These are phyloP conservation scores for Trypanosoma platydactyli DNA, from an alignment of 208 protist species.

Conservation along the genomic window DNA sequence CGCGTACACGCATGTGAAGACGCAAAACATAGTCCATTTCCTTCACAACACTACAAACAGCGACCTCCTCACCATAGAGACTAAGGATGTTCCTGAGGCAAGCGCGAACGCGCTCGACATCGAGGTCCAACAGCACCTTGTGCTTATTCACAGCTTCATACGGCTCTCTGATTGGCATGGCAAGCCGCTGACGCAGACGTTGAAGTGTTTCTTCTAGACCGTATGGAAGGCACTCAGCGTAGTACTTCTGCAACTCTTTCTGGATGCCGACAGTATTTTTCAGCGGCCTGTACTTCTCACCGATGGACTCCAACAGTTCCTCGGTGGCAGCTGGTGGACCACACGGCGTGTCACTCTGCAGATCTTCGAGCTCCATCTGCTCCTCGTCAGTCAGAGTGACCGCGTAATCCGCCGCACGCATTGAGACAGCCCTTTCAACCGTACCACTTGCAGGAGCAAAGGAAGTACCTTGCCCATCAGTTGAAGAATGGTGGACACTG, in stretches of 20 bases:
- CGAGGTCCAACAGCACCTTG: constrained; percentile 25
- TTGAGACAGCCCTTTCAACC: neutral
- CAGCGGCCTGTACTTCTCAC: constrained; percentile 12
- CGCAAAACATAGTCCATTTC: constrained; percentile 28
- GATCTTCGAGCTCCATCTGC: constrained; percentile 23
- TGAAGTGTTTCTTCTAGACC: constrained; percentile 16
- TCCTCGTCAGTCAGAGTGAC: constrained; percentile 1
- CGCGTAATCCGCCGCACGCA: neutral
- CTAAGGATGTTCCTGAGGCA: constrained; percentile 15
- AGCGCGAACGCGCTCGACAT: constrained; percentile 23
- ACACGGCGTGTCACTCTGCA: constrained; percentile 15
- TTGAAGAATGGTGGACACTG: neutral
- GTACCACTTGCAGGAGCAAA: neutral
- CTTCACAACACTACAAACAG: constrained; percentile 7
- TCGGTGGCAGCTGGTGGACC: neutral
- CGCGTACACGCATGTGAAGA: constrained; percentile 23
- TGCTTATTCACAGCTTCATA: constrained; percentile 30
- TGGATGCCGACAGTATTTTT: constrained; percentile 16
- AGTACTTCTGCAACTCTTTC: constrained; percentile 13
- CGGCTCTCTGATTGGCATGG: constrained; percentile 20
- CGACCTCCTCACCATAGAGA: constrained; percentile 24
- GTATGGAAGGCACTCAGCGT: constrained; percentile 21
- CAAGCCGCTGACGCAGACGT: constrained; percentile 21
- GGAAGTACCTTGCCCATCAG: neutral
- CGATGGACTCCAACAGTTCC: constrained; percentile 21